Percentiles rank a stretch among this genome's conserved stretches.
Conservation (phyloP, 139 green algal genomes). For the Closterium sp. region DNA sequence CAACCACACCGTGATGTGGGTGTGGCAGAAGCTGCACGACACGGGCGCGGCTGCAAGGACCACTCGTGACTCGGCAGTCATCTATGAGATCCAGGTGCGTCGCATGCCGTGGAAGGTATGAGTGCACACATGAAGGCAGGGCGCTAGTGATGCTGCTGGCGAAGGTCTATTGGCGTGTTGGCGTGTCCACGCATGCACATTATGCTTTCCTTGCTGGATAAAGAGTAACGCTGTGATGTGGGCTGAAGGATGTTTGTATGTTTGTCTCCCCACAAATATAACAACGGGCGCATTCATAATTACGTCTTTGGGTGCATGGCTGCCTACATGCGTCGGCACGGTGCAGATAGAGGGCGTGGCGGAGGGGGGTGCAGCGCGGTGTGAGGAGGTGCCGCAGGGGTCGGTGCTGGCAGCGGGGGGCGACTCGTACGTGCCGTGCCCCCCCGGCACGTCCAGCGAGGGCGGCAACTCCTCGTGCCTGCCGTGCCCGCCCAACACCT, state of each 20-base stretch:
- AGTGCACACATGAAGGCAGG: too few relatives aligned
- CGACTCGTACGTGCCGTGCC: constrained; percentile 7
- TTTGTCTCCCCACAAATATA: too few relatives aligned
- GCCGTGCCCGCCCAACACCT: constrained; percentile 29
- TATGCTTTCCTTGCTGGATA: too few relatives aligned
- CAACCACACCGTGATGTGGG: constrained; percentile 13
- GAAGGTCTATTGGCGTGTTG: too few relatives aligned
- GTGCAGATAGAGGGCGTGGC: constrained; percentile 15
- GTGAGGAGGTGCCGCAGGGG: constrained; percentile 7
- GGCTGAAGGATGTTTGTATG: too few relatives aligned
- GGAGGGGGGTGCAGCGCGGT: not conserved
- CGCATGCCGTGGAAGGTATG: too few relatives aligned
- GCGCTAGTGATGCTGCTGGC: too few relatives aligned
- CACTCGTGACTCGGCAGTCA: constrained; percentile 18
- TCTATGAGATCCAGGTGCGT: constrained; percentile 42
- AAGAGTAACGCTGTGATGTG: too few relatives aligned
- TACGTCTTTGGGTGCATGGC: not conserved
- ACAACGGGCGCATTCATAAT: not conserved
- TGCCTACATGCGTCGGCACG: not conserved
- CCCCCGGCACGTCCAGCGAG: constrained; percentile 11
- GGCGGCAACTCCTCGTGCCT: constrained; percentile 2
- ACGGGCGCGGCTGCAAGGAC: not conserved
- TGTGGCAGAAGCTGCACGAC: constrained; percentile 11
- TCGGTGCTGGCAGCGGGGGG: not conserved
- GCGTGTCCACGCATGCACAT: too few relatives aligned